Evolutionary conservation across 2,329 filamentous ascomycete genomes (phyloP), one percentile per base, ranked within the genome.

Genomic region (Aspergillus pseudoviridinutans): DNA sequence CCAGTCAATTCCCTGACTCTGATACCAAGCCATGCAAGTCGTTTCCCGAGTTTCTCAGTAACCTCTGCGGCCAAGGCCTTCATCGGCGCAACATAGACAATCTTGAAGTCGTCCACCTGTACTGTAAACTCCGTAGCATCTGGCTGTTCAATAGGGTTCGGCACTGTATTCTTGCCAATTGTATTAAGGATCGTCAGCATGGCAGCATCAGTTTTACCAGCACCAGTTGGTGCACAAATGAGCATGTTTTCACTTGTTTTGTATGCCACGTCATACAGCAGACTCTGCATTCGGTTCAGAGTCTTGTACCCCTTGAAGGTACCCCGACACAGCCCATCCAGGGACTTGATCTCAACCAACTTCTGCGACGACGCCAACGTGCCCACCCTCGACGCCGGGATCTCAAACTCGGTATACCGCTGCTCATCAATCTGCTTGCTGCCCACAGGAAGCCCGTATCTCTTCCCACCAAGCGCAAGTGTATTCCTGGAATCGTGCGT

Each of bases 21-120:
- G 66, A 99, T 86, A 7, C 92, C 93, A 5, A 99, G 84, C 95
- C 95, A 99, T 2, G 91, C 89, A 3, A 99, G 84, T 27, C 93
- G 87, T 73, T 91, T 96, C 50, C 92, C 90, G 3, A 99, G 81
- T 77, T 99, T 99, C 38, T 92, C 91, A 0, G 94, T 97, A 44
- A 99, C 89, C 76, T 99, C 94, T 7, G 95, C 94, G 4, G 95
- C 95, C 20, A 99, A 80, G 0, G 94, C 95, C 75, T 99, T 99
- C 95, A 99, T 99, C 0, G 94, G 95, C 1, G 95, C 94, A 44
- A 99, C 94, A 66, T 99, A 99, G 56, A 99, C 92, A 66, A 99
- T 93, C 76, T 99, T 97, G 82, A 97, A 97, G 66, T 96, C 91
- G 53, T 96, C 89, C 0, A 86, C 78, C 57, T 89, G 83, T n/a